Evolutionary conservation across 2,329 filamentous ascomycete species (phyloP), one percentile per base, ranked within the genome.

Genomic region (Microascus cirrosus): DNA sequence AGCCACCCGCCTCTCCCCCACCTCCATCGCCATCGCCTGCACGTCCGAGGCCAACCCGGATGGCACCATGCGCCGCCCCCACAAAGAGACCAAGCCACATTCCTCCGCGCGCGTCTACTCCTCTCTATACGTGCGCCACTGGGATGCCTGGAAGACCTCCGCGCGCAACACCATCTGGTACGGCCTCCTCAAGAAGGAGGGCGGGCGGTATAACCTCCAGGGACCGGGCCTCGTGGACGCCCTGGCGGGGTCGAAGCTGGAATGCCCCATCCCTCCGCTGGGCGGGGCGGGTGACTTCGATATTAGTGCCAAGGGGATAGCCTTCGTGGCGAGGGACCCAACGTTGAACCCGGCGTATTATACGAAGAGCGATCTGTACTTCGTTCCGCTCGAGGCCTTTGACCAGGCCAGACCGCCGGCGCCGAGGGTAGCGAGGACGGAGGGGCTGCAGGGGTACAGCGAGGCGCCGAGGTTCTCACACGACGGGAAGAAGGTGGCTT

Each of bases 271-370:
- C 20, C 84, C 81, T 54, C 86, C 89, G 0, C 95, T 95, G 65
- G 91, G 91, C 3, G 89, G 87, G 22, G 74, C 83, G 0, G 81
- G 83, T n/a, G 86, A 95, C 69, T 96, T 92, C 65, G 90, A 95
- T 65, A 81, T 93, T 59, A 79, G 83, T 59, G 71, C 73, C 34
- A 70, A 75, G 52, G 87, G 86, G 0, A 77, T 93, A 56, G 81
- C 85, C 7, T 92, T 92, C 65, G 82, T 90, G 11, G 81, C 89
- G 10, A 90, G 89, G 63, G 88, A 91, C 64, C 87, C 87, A 0
- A 74, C 81, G 12, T 70, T 90, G 28, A 83, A 87, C 64, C 83
- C 82, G 2, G 88, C 89, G 0, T 80, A 87, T 59, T 83, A 88
- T 69, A 95, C 90, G 6, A 93, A 92, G 65, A 86, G 86, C 0